These are phyloP conservation scores for Penicillium griseofulvum DNA, from an alignment of 2,329 filamentous ascomycete species.

Conservation along the genomic window DNA sequence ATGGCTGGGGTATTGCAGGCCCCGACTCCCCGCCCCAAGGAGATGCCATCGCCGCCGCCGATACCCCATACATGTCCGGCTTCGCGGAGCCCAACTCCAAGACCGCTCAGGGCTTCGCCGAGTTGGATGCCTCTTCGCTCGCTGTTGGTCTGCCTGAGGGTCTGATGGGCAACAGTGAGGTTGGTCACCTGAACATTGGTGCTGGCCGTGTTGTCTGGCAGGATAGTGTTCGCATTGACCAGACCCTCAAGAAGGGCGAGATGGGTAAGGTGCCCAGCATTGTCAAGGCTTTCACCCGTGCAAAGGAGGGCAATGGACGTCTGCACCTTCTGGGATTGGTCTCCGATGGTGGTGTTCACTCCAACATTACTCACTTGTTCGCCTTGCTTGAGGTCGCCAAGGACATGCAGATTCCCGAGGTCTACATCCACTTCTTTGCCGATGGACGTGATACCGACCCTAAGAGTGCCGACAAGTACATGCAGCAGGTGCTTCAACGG, in stretches of 20 bases:
- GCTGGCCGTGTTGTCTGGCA: constrained; percentile 98
- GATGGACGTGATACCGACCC: constrained; percentile 97
- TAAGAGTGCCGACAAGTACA: constrained; percentile 84
- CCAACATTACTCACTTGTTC: constrained; percentile 91
- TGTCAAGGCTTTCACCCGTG: constrained; percentile 71
- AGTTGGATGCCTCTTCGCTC: constrained; percentile 92
- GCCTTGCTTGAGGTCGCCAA: constrained; percentile 86
- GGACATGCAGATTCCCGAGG: constrained; percentile 78
- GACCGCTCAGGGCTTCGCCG: constrained; percentile 78
- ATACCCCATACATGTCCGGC: constrained; percentile 92
- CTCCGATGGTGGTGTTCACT: constrained; percentile 94
- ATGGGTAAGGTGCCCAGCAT: constrained; percentile 74
- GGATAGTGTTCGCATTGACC: constrained; percentile 94
- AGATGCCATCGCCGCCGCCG: constrained; percentile 90
- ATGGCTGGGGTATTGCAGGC: constrained; percentile 91
- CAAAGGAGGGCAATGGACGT: constrained; percentile 84
- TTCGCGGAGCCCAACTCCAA: constrained; percentile 67
- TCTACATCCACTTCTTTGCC: constrained; percentile 98
- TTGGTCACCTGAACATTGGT: constrained; percentile 97
- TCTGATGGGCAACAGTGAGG: constrained; percentile 98
- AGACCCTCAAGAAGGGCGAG: constrained; percentile 81
- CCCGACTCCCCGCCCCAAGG: constrained; percentile 79
- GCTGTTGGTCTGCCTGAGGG: constrained; percentile 95
- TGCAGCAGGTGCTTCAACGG: constrained; percentile 79
- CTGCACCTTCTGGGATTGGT: constrained; percentile 90